phyloP scores from a whole-genome alignment of 768 basidiomycete species.

The Coprinopsis sp. region DNA sequence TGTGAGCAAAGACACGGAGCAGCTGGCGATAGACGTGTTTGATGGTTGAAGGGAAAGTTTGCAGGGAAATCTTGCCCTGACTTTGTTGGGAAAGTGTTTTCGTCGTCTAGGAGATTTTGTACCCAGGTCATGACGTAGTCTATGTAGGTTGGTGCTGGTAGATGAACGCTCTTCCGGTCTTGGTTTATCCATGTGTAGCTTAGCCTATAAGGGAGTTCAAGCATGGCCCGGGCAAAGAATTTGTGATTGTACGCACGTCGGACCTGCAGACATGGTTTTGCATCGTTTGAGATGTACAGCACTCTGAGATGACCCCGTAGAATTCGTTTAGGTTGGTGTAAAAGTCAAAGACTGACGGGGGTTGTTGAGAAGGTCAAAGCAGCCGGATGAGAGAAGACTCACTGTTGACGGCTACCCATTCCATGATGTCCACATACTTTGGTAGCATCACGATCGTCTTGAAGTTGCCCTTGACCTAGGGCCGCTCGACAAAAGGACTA shows the following conservation, averaged over 20 bases:
- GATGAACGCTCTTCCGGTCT: constrained; percentile 84
- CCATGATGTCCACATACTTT: constrained; percentile 93
- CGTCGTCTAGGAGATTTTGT: constrained; percentile 93
- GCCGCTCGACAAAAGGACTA: constrained; percentile 91
- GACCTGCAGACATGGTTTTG: constrained; percentile 88
- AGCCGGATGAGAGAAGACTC: constrained; percentile 25
- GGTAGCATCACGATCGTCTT: constrained; percentile 97
- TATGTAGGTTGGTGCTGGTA: constrained; percentile 95
- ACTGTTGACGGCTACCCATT: constrained; percentile 97
- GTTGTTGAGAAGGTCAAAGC: background rate
- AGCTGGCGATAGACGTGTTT: constrained; percentile 97
- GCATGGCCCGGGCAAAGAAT: constrained; percentile 4
- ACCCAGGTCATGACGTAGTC: constrained; percentile 99
- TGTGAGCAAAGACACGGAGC: constrained; percentile 93
- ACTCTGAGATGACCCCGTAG: constrained; percentile 90
- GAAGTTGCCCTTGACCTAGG: constrained; percentile 96
- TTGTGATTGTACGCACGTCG: constrained; percentile 53
- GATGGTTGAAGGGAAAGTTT: constrained; percentile 81
- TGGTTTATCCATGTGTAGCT: constrained; percentile 99
- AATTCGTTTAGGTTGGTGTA: constrained; percentile 97
- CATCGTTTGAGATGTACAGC: constrained; percentile 87
- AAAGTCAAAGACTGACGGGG: constrained; percentile 97
- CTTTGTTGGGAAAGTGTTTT: constrained; percentile 90
- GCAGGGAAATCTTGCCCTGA: constrained; percentile 84
- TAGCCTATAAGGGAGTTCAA: constrained; percentile 45